Evolutionary conservation across 2,329 filamentous ascomycete genomes (phyloP), one percentile per base, ranked within the genome.

Genomic region (Acrocalymma vagum): DNA sequence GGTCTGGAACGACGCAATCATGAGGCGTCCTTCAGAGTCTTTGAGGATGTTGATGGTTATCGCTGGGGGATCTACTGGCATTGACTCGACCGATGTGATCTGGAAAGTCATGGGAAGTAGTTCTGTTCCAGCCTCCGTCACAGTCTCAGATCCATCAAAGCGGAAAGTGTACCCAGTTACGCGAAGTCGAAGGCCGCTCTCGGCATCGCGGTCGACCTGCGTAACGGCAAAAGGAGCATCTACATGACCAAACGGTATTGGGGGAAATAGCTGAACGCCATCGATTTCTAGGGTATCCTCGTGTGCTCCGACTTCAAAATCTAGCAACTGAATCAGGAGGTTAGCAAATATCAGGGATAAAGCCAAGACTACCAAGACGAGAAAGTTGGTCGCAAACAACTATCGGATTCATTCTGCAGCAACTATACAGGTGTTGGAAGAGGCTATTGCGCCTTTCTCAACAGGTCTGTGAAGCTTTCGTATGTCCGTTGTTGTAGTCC

Each of bases 1-100:
- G 3, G 52, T 50, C 24, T 64, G 44, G 51, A 71, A 65, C 0
- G 67, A 69, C 13, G 67, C 63, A 32, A 72, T 70, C 60, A 67
- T 66, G 11, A 72, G 57, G 18, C 60, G 59, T 10, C 68, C 70
- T 25, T 62, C 58, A 3, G 58, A 41, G 20, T 69, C 61, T 45
- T 72, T 71, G 21, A 71, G 55, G 1, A 70, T 47, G 43, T 68
- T 67, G 53, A 72, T 65, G 9, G 53, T 62, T 28, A 72, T 53
- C 5, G 56, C 53, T 5, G 68, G 65, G 16, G 63, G 61, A 22
- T 60, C 38, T 37, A 71, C 58, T 3, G 57, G 23, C 27, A 51
- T 55, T 14, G 54, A 57, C 37, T 69, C 69, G 32, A 72, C 55
- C 2, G 65, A 60, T 2, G 55, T 59, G 38, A 72, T 62, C 14